phyloP scores from a whole-genome alignment of 805 yeast genomes.

The Candida bentonensis region DNA sequence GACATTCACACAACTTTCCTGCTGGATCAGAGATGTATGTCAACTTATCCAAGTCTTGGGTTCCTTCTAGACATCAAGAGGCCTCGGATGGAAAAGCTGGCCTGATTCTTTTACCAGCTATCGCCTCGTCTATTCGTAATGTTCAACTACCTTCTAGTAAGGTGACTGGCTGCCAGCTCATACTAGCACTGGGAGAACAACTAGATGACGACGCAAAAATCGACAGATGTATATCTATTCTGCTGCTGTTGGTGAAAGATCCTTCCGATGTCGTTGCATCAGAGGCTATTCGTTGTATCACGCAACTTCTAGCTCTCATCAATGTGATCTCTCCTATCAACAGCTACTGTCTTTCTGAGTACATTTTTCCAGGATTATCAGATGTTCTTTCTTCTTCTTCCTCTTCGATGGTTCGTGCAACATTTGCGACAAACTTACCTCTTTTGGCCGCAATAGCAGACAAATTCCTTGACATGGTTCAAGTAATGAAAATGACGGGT shows the following conservation, averaged over 20 bases:
- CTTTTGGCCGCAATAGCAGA: conserved; percentile 51
- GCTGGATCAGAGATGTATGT: conserved; percentile 47
- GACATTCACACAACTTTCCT: conserved; percentile 49
- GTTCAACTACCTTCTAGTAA: conserved; percentile 47
- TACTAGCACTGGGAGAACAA: conserved; percentile 61
- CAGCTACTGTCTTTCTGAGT: conserved; percentile 65
- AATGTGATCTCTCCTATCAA: conserved; percentile 60
- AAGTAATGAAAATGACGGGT: conserved; percentile 29
- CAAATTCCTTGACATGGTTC: conserved; percentile 45
- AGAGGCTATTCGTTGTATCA: conserved; percentile 46
- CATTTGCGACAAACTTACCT: conserved; percentile 64
- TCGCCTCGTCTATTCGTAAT: conserved; percentile 47
- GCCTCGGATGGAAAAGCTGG: conserved; percentile 24
- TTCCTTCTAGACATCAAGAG: background rate
- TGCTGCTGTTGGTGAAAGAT: conserved; percentile 62
- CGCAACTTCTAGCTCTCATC: conserved; percentile 55
- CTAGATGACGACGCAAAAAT: conserved; percentile 72
- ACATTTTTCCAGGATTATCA: conserved; percentile 56
- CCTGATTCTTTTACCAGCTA: conserved; percentile 40
- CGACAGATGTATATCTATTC: conserved; percentile 73
- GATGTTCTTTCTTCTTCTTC: conserved; percentile 27
- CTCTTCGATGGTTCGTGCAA: conserved; percentile 41
- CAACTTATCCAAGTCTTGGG: conserved; percentile 17
- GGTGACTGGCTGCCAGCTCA: conserved; percentile 58
- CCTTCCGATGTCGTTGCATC: conserved; percentile 49